A percentile compares a stretch with the other conserved stretches of the same genome.
These are phyloP conservation scores for Candida insectorum DNA, from an alignment of 805 yeast genomes.

Conservation along the genomic window DNA sequence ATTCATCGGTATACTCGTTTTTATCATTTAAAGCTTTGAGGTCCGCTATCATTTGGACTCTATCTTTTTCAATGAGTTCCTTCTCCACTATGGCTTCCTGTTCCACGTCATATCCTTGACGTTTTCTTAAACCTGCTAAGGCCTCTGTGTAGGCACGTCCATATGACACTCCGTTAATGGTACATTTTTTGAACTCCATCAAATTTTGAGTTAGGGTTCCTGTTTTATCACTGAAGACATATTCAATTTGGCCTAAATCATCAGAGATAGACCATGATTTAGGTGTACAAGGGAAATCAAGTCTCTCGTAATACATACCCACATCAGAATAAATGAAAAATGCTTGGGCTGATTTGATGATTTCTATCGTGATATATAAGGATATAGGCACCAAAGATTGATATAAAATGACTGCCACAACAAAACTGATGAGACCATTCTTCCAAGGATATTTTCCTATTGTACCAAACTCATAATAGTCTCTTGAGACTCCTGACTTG, in stretches of 20 bases:
- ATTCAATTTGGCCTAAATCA: conserved; percentile 81
- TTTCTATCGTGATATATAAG: conserved; percentile 73
- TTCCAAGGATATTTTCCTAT: conserved; percentile 57
- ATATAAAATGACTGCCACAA: conserved; percentile 69
- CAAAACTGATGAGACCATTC: conserved; percentile 66
- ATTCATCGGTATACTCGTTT: conserved; percentile 50
- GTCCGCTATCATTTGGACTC: conserved; percentile 49
- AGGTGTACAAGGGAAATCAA: conserved; percentile 77
- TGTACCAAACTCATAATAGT: conserved; percentile 60
- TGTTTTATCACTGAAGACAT: conserved; percentile 78
- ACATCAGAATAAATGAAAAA: conserved; percentile 69
- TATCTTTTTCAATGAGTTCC: conserved; percentile 54
- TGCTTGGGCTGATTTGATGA: conserved; percentile 74
- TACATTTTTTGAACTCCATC: conserved; percentile 78
- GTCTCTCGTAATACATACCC: conserved; percentile 62
- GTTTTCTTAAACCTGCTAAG: conserved; percentile 63
- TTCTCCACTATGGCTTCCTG: conserved; percentile 53
- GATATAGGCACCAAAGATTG: conserved; percentile 82
- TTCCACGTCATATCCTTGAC: conserved; percentile 65
- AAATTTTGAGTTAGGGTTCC: conserved; percentile 82
- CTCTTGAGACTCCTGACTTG: conserved; percentile 40
- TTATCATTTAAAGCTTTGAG: conserved; percentile 15
- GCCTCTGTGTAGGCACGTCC: conserved; percentile 81
- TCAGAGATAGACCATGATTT: conserved; percentile 83
- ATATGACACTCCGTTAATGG: conserved; percentile 63